phyloP scores from a whole-genome alignment of 495 filamentous ascomycete species.

The Xylaria bambusicola region DNA sequence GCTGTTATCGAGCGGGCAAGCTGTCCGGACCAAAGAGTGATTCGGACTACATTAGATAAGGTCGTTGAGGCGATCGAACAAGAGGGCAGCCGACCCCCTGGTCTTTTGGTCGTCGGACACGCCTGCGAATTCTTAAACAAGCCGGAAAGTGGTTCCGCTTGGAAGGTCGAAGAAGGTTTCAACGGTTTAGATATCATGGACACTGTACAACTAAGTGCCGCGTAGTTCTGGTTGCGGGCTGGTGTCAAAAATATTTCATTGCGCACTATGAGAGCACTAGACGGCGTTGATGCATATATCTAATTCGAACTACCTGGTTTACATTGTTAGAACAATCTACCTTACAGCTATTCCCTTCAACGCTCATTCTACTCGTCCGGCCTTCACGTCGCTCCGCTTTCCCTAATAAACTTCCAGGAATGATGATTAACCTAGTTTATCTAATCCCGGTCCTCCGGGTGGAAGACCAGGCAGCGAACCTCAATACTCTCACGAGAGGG shows the following conservation, averaged over 20 bases:
- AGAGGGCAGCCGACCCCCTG: constrained; percentile 86
- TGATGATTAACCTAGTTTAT: not conserved
- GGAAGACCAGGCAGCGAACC: constrained; percentile 58
- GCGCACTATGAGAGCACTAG: not conserved
- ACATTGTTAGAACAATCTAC: constrained; percentile 14
- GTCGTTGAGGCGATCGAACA: constrained; percentile 84
- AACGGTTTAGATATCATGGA: constrained; percentile 58
- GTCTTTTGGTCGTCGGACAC: constrained; percentile 82
- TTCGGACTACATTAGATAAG: constrained; percentile 77
- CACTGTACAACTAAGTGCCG: constrained; percentile 24
- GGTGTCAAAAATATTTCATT: not conserved
- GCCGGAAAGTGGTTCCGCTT: constrained; percentile 57
- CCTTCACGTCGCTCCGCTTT: not conserved
- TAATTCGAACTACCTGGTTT: constrained; percentile 5
- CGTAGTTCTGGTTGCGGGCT: not conserved
- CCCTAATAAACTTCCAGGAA: not conserved
- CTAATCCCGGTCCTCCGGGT: constrained; percentile 34
- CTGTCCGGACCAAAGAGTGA: constrained; percentile 91
- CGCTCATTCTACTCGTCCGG: not conserved
- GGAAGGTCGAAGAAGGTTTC: constrained; percentile 92
- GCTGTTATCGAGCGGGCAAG: constrained; percentile 93
- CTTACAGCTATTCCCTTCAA: not conserved
- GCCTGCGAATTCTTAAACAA: constrained; percentile 77
- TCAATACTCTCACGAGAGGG: constrained; percentile 64
- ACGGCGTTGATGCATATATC: not conserved